Evolutionary conservation across 208 protist species (phyloP), one percentile per base, ranked within the genome.

Genomic region (Plasmodiophora brassicae): DNA sequence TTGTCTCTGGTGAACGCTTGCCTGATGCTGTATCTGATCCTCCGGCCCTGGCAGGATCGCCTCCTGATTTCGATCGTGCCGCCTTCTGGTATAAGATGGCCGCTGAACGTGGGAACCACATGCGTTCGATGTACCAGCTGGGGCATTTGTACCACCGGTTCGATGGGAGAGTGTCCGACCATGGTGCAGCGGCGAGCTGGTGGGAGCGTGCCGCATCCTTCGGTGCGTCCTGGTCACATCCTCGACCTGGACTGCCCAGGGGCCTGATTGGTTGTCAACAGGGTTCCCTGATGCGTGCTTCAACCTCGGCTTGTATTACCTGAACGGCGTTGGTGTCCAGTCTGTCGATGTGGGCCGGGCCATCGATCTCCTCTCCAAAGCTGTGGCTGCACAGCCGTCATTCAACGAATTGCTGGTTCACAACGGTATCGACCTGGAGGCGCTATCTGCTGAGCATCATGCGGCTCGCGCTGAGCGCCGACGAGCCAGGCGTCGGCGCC

Each of bases 61-160:
- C 32, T 32, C 32, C 65, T 5, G 65, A 78, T 78, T 78, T 78
- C 41, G 65, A 78, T 38, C 32, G 41, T 14, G 65, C 65, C 5
- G 65, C 20, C 10, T 78, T 78, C n/a, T 78, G 65, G 65, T 32
- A 38, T 5, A 78, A 5, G 20, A n/a, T 44, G n/a, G 65, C 65
- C 41, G 5, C 65, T 78, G 5, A 38, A 32, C 5, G 32, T 5
- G 65, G n/a, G 32, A 32, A 78, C 20, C 14, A 78, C 65, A 38
- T 5, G 32, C 65, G 65, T 36, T n/a, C 65, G 10, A 38, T 38
- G 10, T 78, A 78, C n/a, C n/a, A 78, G 20, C 65, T 78, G 10
- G 65, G 65, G 32, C 65, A 78, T 78, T 44, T 78, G 32, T 78
- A 78, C n/a, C 65, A 78, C n/a, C 20, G 20, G 10, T 78, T 78